A percentile compares a stretch with the other conserved stretches of the same genome.
phyloP scores from a whole-genome alignment of 768 basidiomycete genomes.

The Pleurotus salmoneostramineus region DNA sequence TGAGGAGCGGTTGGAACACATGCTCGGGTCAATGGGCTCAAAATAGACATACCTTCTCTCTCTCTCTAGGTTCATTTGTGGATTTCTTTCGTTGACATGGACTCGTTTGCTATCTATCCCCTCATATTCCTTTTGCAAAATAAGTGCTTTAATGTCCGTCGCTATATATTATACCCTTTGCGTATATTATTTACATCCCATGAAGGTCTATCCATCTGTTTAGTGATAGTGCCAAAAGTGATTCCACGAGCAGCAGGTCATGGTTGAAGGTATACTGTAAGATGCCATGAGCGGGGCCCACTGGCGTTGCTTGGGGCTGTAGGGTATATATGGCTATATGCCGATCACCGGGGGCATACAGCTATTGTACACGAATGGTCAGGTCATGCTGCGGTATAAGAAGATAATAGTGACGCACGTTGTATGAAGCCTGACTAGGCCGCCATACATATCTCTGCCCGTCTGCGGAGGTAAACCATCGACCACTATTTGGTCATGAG shows the following conservation, averaged over 20 bases:
- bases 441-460: conserved; percentile 67
- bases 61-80: conserved; percentile 15
- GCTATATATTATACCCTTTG: conserved; percentile 1
- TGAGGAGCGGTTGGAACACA: conserved; percentile 72
- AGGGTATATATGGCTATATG: conserved; percentile 59
- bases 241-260: conserved; percentile 56
- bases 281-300: conserved; percentile 62
- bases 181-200: conserved; percentile 31
- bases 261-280: conserved; percentile 63
- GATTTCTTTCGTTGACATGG: conserved; percentile 18
- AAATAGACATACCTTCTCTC: conserved; percentile 15
- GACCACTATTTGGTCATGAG: conserved; percentile 39
- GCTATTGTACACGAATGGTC: conserved; percentile 23
- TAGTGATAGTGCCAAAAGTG: conserved; percentile 61
- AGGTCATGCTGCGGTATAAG: neutral
- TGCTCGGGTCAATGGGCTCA: conserved; percentile 49
- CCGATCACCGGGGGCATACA: conserved; percentile 43
- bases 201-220: conserved; percentile 73
- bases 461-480: conserved; percentile 54
- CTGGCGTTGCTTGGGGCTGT: conserved; percentile 45
- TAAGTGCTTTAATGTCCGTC: conserved; percentile 1
- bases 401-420: conserved; percentile 38
- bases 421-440: conserved; percentile 50
- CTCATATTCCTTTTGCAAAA: conserved; percentile 10
- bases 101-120: conserved; percentile 17